These are phyloP conservation scores for Papiliotrema flavescens DNA, from an alignment of 1,284 basidiomycete species.

Conservation along the genomic window DNA sequence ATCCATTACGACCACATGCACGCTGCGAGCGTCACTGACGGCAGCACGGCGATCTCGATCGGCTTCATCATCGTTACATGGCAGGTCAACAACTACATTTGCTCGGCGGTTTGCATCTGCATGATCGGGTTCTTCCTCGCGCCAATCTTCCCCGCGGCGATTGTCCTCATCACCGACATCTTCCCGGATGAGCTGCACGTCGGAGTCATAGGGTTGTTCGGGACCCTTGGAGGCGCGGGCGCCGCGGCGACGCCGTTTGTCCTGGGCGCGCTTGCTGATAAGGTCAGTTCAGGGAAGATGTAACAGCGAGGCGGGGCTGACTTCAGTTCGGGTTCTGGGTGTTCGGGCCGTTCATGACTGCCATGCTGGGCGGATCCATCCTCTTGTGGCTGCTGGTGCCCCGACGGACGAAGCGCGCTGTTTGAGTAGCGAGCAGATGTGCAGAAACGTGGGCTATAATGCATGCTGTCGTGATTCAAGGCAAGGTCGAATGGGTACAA, in stretches of 20 bases:
- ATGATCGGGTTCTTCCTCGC: constrained; percentile 52
- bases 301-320: neutral
- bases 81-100: constrained; percentile 58
- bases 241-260: constrained; percentile 59
- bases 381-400: neutral
- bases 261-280: neutral
- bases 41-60: constrained; percentile 1
- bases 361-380: neutral
- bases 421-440: no score
- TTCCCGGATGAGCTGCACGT: constrained; percentile 60
- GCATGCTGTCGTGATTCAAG: no score
- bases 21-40: no score
- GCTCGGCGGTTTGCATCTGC: constrained; percentile 58
- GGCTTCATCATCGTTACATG: constrained; percentile 58
- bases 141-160: constrained; percentile 61
- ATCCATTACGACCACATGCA: neutral
- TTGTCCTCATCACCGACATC: constrained; percentile 58
- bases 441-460: no score
- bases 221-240: constrained; percentile 61
- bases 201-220: constrained; percentile 58
- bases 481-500: no score
- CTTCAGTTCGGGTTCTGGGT: neutral
- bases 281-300: neutral
- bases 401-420: neutral
- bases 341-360: neutral